Evolutionary conservation across 257 asterid genomes (phyloP).

Genomic region (Nicotiana sylvestris): DNA sequence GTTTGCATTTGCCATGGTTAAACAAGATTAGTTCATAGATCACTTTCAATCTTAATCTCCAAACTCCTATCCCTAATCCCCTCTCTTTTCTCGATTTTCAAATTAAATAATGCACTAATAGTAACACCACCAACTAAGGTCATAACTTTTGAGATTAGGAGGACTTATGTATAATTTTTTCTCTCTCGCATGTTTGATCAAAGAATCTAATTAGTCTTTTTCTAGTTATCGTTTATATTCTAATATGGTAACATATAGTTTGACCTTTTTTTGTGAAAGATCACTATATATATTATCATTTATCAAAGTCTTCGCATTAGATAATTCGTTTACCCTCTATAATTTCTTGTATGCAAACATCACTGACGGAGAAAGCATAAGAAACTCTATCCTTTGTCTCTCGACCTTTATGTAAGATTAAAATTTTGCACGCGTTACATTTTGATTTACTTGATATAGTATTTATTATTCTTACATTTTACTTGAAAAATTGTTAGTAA

Average conservation of each 20-base stretch:
- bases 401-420: neutral
- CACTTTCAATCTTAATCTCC: slow-evolving; percentile 15
- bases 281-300: neutral
- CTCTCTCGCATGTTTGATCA: neutral
- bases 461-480: neutral
- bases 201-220: neutral
- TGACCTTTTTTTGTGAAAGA: neutral
- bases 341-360: neutral
- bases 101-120: neutral
- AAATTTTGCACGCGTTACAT: neutral
- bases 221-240: neutral
- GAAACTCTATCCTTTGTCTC: neutral
- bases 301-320: slow-evolving; percentile 1
- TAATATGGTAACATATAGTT: neutral
- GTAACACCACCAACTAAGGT: slow-evolving; percentile 4
- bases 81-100: neutral
- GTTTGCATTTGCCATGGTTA: slow-evolving; percentile 9
- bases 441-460: neutral
- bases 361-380: neutral
- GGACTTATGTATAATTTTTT: neutral
- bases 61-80: slow-evolving; percentile 8
- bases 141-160: neutral
- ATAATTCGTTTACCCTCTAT: neutral
- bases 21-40: slow-evolving; percentile 9
- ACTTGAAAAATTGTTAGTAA: neutral